These are phyloP conservation scores for Apiospora sp. DNA, from an alignment of 2,329 filamentous ascomycete genomes.

Conservation along the genomic window DNA sequence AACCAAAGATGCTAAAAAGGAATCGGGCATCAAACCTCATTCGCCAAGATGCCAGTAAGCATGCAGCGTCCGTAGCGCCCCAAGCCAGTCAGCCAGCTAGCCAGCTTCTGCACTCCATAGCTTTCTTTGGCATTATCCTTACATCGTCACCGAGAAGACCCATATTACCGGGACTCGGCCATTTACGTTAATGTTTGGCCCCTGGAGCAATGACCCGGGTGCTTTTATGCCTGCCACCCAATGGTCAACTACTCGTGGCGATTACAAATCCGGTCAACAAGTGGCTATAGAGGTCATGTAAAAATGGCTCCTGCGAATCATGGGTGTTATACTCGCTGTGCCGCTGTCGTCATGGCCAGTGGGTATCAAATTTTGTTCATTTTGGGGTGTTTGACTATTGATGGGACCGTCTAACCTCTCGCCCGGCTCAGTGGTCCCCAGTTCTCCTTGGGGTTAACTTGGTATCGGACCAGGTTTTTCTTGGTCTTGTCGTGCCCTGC, in stretches of 20 bases:
- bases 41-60: neutral
- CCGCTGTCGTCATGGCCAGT: neutral
- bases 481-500: slow-evolving; percentile 75
- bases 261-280: neutral
- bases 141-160: neutral
- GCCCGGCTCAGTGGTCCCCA: slow-evolving; percentile 85
- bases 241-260: neutral
- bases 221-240: too few species aligned
- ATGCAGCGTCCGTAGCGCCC: neutral
- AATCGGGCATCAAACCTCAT: slow-evolving; percentile 6
- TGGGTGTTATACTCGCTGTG: neutral
- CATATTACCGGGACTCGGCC: neutral
- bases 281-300: neutral
- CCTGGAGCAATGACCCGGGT: neutral
- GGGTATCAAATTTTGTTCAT: slow-evolving; percentile 4
- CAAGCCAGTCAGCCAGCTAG: neutral
- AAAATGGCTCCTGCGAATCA: neutral
- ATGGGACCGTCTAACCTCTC: slow-evolving; percentile 66
- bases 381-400: slow-evolving; percentile 63
- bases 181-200: neutral
- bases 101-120: neutral
- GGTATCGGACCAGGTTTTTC: slow-evolving; percentile 83
- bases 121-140: neutral
- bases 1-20: neutral
- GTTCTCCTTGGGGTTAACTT: slow-evolving; percentile 87